Evolutionary conservation across 768 basidiomycete species (phyloP), one percentile per base, ranked within the genome.

Genomic region (Tricholomella constricta): DNA sequence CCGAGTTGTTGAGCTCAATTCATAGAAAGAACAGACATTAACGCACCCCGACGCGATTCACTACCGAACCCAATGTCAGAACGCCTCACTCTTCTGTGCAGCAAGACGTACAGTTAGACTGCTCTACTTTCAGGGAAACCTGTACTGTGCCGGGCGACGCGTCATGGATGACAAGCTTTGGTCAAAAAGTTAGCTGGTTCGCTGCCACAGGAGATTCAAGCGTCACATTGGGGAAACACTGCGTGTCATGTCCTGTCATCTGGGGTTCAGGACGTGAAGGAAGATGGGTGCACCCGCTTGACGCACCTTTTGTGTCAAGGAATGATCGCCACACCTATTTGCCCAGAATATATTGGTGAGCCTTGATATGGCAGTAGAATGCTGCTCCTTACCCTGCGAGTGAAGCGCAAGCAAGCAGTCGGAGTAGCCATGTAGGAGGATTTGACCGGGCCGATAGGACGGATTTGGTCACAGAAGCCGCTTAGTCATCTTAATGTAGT

Each of bases 301-400:
- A 31, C 71, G 11, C 27, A 86, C 89, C 90, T 77, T 84, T 79
- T 58, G 84, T 88, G 40, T 85, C 82, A 2, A 91, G 57, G 63
- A 93, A 92, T 5, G 87, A 89, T 62, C 83, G 80, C 91, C 90
- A 92, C 48, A 92, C 90, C 89, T 89, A 63, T 15, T 43, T 40
- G 27, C 23, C 3, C 23, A 23, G 12, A 9, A 45, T 32, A 10
- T 15, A 15, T 19, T 8, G 45, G 19, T 29, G 19, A n/a, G 19
- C 17, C 26, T 19, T 19, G 14, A 23, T 3, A 32, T n/a, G 25
- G 45, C 3, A 25, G n/a, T 25, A 38, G 15, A 45, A 7, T 11
- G 22, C 20, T 20, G 10, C 6, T 22, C 54, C 76, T 55, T 62
- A 84, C 88, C 61, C 80, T 72, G 44, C 78, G 78, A 32, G 86